Base-by-base conservation (phyloP, 1,139 yeast species). In the Candida pseudoviswanathii region DNA sequence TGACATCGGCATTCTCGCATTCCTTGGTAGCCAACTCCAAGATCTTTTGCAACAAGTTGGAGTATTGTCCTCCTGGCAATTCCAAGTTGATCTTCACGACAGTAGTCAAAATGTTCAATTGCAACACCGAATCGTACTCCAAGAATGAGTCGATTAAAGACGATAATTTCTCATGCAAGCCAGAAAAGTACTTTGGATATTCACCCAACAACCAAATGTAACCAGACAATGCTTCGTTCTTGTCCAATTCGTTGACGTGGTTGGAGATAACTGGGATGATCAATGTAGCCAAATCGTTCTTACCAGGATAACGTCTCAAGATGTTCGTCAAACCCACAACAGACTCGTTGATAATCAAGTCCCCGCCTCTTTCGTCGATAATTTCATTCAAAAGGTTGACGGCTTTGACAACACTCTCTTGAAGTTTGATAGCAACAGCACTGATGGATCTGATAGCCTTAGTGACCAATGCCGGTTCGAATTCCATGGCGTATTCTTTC, bases 401-500 rank as follows among this genome's bases (percentile, higher is more conserved):
- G n/a, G 96, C 83, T 58, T 86, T 86, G 44, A 75, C 80, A 2
- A 86, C 80, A 41, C 79, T 69, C 51, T 79, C 82, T 1, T 82
- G 73, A 47, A 90, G 75, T 65, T 89, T 89, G 58, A 92, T 86
- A 10, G 97, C 98, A 49, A 91, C 82, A 51, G 95, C 91, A 2
- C 97, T 96, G 58, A 94, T 82, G 3, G 96, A 95, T 56, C 78
- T 80, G 46, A 94, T 86, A 0, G 97, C 84, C 49, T 90, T 82
- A 33, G 88, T 76, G 24, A 91, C 96, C 63, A 95, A 86, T 53
- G 92, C 92, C 46, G 89, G 85, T 60, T 95, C 99, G 58, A 92
- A 90, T 65, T 95, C 99, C 86, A 89, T 85, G 4, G 97, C 85
- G 65, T 95, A 87, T 67, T 95, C 99, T 64, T 88, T 86, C 55